Evolutionary conservation across 2,329 filamentous ascomycete genomes (phyloP).

Genomic region (Aspergillus transmontanensis): DNA sequence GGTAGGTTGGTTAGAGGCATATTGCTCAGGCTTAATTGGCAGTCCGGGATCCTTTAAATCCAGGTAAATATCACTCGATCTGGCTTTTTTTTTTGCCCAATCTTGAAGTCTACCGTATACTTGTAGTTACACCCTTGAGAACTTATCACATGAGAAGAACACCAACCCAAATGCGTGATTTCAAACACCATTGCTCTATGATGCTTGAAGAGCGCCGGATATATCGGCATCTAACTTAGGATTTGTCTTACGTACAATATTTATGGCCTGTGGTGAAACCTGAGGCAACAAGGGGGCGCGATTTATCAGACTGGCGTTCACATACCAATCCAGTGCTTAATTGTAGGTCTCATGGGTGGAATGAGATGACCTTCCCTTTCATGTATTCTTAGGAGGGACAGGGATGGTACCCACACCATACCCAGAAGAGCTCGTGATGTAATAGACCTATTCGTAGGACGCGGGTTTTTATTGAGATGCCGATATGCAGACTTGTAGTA

Average conservation of each 20-base stretch:
- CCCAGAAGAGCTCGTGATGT: neutral
- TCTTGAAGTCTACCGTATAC: no score
- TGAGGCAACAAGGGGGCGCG: neutral
- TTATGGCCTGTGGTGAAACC: neutral
- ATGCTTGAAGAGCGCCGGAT: neutral
- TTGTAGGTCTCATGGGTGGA: no score
- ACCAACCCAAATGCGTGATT: neutral
- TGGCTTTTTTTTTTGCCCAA: neutral
- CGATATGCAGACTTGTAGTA: neutral
- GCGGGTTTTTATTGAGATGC: neutral
- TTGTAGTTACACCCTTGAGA: neutral
- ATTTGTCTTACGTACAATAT: neutral
- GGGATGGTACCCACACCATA: neutral
- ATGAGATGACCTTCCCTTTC: no score
- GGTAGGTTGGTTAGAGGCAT: neutral
- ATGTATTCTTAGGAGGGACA: no score
- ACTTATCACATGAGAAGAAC: neutral
- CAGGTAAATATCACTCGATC: neutral
- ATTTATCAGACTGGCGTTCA: neutral
- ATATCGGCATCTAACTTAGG: neutral
- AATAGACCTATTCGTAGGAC: neutral
- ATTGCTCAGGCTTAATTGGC: neutral
- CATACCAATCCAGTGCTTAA: neutral
- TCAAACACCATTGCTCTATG: neutral
- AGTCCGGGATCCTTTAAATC: neutral